Evolutionary conservation across 306 rosid species (phyloP).

Genomic region (Quercus berberidifolia): DNA sequence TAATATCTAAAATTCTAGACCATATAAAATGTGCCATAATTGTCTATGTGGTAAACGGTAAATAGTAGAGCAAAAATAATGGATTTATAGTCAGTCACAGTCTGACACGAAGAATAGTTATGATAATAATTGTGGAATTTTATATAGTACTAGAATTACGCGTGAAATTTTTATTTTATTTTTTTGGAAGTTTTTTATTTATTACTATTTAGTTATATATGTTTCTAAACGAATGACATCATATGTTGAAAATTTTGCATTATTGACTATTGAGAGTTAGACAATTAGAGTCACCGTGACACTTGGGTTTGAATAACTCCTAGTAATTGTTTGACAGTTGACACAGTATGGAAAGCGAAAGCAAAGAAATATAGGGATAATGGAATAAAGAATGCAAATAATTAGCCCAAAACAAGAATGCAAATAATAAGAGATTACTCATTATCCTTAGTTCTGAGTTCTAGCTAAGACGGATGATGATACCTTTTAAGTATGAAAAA

Average conservation of each 20-base stretch:
- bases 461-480: too few species aligned
- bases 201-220: not conserved
- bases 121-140: fast-evolving
- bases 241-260: not conserved
- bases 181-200: too few species aligned
- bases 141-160: fast-evolving
- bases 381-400: not conserved
- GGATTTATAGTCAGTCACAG: fast-evolving
- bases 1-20: too few species aligned
- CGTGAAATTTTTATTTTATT: too few species aligned
- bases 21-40: fast-evolving
- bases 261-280: not conserved
- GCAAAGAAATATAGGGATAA: not conserved
- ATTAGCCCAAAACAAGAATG: too few species aligned
- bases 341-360: not conserved
- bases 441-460: too few species aligned
- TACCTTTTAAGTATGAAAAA: too few species aligned
- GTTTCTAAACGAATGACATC: not conserved
- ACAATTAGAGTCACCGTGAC: not conserved
- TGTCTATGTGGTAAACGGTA: fast-evolving
- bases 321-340: too few species aligned
- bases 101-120: fast-evolving
- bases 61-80: too few species aligned
- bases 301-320: too few species aligned
- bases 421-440: too few species aligned